A percentile compares a stretch with the other conserved stretches of the same genome.
Conservation (phyloP, 2,329 filamentous ascomycete genomes). For the Cladophialophora carrionii region DNA sequence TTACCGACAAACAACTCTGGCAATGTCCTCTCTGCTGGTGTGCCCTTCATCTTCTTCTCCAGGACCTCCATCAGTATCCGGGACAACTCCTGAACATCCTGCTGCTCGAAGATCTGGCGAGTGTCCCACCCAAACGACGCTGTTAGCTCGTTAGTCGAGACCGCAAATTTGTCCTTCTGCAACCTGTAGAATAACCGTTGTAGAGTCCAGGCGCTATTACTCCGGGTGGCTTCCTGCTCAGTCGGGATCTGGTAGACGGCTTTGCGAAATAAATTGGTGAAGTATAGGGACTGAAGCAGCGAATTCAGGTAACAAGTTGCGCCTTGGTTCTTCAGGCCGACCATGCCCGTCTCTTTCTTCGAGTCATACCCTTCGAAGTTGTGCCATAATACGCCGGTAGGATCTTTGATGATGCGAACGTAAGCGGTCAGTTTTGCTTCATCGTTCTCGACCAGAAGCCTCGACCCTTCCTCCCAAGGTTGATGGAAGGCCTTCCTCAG, state of each 20-base stretch:
- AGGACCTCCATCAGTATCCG: conserved; percentile 96
- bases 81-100: conserved; percentile 96
- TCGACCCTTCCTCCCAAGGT: conserved; percentile 69
- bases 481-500: conserved; percentile 80
- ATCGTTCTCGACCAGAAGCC: conserved; percentile 58
- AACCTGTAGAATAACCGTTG: conserved; percentile 94
- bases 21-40: conserved; percentile 83
- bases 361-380: conserved; percentile 74
- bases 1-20: conserved; percentile 94
- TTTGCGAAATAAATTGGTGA: conserved; percentile 93
- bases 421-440: conserved; percentile 53
- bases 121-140: conserved; percentile 99
- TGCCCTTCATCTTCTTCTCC: conserved; percentile 98
- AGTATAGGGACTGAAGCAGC: conserved; percentile 79
- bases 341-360: conserved; percentile 98
- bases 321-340: conserved; percentile 94
- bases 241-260: conserved; percentile 98
- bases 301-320: conserved; percentile 90
- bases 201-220: conserved; percentile 89
- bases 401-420: conserved; percentile 55
- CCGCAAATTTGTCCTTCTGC: conserved; percentile 80
- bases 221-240: conserved; percentile 74
- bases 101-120: conserved; percentile 95
- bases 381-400: conserved; percentile 55
- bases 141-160: conserved; percentile 89